These are phyloP conservation scores for Fusarium staphyleae DNA, from an alignment of 2,329 filamentous ascomycete genomes.

Conservation along the genomic window DNA sequence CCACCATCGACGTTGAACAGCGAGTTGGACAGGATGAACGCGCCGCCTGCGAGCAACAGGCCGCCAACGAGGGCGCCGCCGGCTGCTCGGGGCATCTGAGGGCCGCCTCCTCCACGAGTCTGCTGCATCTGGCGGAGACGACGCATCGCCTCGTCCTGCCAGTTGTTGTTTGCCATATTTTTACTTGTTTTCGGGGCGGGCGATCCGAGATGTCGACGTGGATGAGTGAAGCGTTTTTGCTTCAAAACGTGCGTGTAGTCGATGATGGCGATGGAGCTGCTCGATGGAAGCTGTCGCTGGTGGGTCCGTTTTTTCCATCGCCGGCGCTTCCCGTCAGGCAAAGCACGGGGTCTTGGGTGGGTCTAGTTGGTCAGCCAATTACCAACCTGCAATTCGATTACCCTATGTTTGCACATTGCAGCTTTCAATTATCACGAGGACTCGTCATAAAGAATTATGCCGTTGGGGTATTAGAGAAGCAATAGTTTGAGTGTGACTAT, in stretches of 20 bases:
- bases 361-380: constrained; percentile 9
- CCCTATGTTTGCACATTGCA: not conserved
- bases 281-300: constrained; percentile 39
- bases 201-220: constrained; percentile 21
- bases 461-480: too few relatives aligned
- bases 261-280: constrained; percentile 40
- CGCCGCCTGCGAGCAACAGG: constrained; percentile 56
- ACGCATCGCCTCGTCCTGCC: constrained; percentile 59
- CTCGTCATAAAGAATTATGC: not conserved
- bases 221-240: not conserved
- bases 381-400: not conserved
- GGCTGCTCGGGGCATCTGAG: constrained; percentile 51
- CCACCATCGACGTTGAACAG: constrained; percentile 93
- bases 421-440: not conserved
- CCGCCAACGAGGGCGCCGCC: constrained; percentile 52
- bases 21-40: constrained; percentile 63
- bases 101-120: constrained; percentile 52
- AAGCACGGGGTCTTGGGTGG: not conserved
- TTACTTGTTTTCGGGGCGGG: constrained; percentile 11
- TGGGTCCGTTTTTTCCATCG: constrained; percentile 38
- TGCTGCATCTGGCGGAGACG: constrained; percentile 58
- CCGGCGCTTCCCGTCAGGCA: constrained; percentile 32
- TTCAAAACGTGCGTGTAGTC: constrained; percentile 25
- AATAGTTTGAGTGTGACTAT: too few relatives aligned
- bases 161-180: constrained; percentile 50